phyloP scores from a whole-genome alignment of 2,329 filamentous ascomycete species.

The Monilinia vaccinii-corymbosi region DNA sequence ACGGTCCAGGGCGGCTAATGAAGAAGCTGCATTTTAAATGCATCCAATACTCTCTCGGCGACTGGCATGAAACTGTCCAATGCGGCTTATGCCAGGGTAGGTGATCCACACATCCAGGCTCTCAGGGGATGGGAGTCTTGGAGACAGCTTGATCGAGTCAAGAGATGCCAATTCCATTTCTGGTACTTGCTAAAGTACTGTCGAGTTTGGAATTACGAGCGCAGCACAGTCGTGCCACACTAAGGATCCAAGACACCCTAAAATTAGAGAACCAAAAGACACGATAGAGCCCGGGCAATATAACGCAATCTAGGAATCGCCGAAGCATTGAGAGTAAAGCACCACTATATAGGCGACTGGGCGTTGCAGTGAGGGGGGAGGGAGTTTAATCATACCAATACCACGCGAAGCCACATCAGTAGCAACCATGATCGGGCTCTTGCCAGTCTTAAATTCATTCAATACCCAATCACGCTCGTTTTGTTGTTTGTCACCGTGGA shows the following conservation, averaged over 20 bases:
- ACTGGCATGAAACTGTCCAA: conserved; percentile 31
- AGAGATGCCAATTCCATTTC: conserved; percentile 71
- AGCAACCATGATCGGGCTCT: conserved; percentile 99
- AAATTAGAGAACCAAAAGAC: conserved; percentile 73
- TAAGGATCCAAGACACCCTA: conserved; percentile 79
- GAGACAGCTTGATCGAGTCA: conserved; percentile 71
- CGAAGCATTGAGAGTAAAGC: conserved; percentile 88
- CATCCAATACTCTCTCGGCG: conserved; percentile 34
- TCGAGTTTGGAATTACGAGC: conserved; percentile 70
- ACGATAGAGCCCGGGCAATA: conserved; percentile 80
- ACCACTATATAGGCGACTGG: conserved; percentile 54
- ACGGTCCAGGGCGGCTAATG: conserved; percentile 46
- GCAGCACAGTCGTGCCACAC: conserved; percentile 60
- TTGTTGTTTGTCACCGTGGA: conserved; percentile 98
- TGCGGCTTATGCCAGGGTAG: conserved; percentile 39
- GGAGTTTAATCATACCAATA: conserved; percentile 91
- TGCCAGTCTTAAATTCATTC: conserved; percentile 98
- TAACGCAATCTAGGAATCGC: conserved; percentile 82
- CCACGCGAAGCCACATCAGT: conserved; percentile 99
- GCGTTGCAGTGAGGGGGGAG: conserved; percentile 42
- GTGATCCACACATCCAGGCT: conserved; percentile 50
- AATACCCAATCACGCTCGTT: conserved; percentile 99
- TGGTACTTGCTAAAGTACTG: conserved; percentile 54
- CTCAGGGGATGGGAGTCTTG: conserved; percentile 52
- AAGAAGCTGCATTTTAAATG: conserved; percentile 29